Evolutionary conservation across 225 moss, liverwort and hornwort species (phyloP), one percentile per base, ranked within the genome.

Genomic region (Lunularia cruciata): DNA sequence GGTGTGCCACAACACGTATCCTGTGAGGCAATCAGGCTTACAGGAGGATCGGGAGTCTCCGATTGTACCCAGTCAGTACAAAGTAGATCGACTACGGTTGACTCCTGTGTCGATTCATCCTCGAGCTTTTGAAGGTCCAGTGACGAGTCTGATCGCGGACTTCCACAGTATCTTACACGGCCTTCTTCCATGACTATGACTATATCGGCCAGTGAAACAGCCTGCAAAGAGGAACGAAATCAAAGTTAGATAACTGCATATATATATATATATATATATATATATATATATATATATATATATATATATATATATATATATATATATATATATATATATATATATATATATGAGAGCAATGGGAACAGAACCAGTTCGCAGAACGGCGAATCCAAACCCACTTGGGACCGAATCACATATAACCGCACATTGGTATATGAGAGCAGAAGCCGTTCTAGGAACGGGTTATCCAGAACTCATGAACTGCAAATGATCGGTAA

Each of bases 161-260:
- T 83, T 76, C 90, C 96, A 68, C 49, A 75, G 70, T 85, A 86
- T 12, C 69, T 79, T 25, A 92, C 63, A 37, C 63, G 75, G 26
- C 96, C 96, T 15, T 84, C 83, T 47, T 91, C 90, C 75, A 96
- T 77, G 60, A 80, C 63, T 68, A 96, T 69, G 32, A 92, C 90
- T 23, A 90, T 56, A 81, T 96, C 90, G 26, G 92, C 96, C 58
- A 76, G 63, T 47, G 77, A 66, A 71, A 85, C 80, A 47, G 96
- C 92, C 92, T 96, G 83, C 27, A 74, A 47, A 35, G 30, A 74
- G 39, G 33, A 16, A 53, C 8, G 3, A 53, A 53, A 25, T 25
- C 52, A 53, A 23, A 2, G 53, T 25, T 53, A 23, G 18, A 10
- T 1, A 25, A 53, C 43, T 43, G n/a, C n/a, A n/a, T n/a, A n/a